Conservation (phyloP, 805 yeast genomes). For the Lipomyces yamanashiensis region DNA sequence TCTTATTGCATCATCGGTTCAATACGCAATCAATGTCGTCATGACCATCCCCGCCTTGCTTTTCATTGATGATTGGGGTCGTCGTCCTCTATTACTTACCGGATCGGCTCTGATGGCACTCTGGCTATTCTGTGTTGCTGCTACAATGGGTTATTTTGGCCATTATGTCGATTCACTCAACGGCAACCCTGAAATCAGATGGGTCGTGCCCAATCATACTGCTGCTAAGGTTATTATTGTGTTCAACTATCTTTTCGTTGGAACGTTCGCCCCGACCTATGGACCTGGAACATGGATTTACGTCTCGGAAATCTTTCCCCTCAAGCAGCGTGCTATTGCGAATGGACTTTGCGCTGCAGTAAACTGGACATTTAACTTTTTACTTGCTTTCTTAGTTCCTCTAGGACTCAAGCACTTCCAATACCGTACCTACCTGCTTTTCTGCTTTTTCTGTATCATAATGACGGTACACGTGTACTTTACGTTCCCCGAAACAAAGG, state of each 20-base stretch:
- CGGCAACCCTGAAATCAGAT: conserved; percentile 37
- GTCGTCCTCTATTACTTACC: conserved; percentile 55
- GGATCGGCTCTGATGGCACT: conserved; percentile 38
- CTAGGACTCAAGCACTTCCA: conserved; percentile 56
- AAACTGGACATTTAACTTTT: conserved; percentile 69
- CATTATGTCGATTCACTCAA: conserved; percentile 37
- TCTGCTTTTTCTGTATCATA: conserved; percentile 57
- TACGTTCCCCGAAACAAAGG: conserved; percentile 75
- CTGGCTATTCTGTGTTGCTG: conserved; percentile 36
- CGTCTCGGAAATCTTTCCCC: conserved; percentile 67
- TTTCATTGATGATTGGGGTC: conserved; percentile 64
- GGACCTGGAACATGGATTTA: conserved; percentile 62
- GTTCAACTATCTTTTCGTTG: conserved; percentile 59
- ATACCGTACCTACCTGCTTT: conserved; percentile 64
- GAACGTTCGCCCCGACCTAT: conserved; percentile 59
- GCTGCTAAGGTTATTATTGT: conserved; percentile 55
- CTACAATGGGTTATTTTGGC: conserved; percentile 37
- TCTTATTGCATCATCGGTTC: conserved; percentile 63
- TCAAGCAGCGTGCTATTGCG: conserved; percentile 69
- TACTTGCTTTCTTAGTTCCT: conserved; percentile 53
- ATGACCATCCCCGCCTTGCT: conserved; percentile 68
- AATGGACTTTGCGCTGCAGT: conserved; percentile 62
- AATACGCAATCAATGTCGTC: conserved; percentile 59
- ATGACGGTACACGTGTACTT: conserved; percentile 54
- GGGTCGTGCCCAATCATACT: conserved; percentile 31